Evolutionary conservation across 768 basidiomycete genomes (phyloP).

Genomic region (Lactarius quietus): DNA sequence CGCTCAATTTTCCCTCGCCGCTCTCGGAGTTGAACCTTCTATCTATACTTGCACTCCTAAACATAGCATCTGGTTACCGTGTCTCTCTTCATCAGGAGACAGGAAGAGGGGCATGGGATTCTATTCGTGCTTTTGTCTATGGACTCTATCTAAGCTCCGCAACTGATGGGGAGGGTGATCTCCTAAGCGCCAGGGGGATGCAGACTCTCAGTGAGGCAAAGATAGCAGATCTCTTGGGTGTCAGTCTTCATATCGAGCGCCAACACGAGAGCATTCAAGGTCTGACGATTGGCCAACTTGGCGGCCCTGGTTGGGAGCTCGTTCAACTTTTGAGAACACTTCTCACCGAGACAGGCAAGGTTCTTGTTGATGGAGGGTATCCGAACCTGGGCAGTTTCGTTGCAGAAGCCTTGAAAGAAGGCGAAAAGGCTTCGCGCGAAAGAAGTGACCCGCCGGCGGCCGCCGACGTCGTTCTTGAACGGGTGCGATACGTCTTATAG

Average conservation of each 20-base stretch:
- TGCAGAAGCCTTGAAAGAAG: conserved; percentile 59
- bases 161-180: conserved; percentile 47
- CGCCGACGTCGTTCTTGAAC: conserved; percentile 60
- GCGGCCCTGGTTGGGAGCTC: conserved; percentile 69
- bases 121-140: conserved; percentile 70
- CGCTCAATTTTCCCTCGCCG: conserved; percentile 71
- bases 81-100: conserved; percentile 65
- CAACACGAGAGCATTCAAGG: conserved; percentile 67
- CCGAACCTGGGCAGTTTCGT: conserved; percentile 73
- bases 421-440: conserved; percentile 35
- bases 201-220: conserved; percentile 46
- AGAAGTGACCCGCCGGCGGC: conserved; percentile 34
- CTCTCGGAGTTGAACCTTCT: conserved; percentile 78
- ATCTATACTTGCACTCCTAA: conserved; percentile 72
- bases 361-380: conserved; percentile 58
- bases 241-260: conserved; percentile 65
- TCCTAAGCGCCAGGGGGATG: conserved; percentile 69
- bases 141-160: conserved; percentile 67
- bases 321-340: conserved; percentile 62
- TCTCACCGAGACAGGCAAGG: conserved; percentile 68
- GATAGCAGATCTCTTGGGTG: conserved; percentile 70
- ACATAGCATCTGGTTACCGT: conserved; percentile 82
- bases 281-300: conserved; percentile 68
- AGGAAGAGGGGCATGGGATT: conserved; percentile 81
- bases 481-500: conserved; percentile 40